Evolutionary conservation across 148 eudicot species (phyloP), one percentile per base, ranked within the genome.

Genomic region (Diospyros lotus): DNA sequence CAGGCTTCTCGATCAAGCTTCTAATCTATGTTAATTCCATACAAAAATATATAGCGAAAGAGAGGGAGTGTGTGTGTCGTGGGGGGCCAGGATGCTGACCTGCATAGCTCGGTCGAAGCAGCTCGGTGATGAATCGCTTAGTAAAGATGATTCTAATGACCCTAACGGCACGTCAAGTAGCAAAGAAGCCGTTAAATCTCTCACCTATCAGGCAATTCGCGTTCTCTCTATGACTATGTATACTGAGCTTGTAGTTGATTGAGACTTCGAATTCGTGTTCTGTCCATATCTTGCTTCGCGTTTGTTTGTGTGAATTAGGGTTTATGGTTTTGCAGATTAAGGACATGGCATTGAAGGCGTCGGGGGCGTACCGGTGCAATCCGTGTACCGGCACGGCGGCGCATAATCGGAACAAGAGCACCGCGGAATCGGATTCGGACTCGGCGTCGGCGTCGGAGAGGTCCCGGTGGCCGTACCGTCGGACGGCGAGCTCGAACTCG

Each of bases 71-170:
- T 28, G 28, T 28, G 8, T 42, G 6, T 11, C 42, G 12, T 45
- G 28, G 14, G 46, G 39, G 64, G 28, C 2, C 60, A 81, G 79
- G 71, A 94, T 94, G 97, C 79, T 94, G 77, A 94, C 98, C 53
- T 94, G 98, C 82, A 85, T 91, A 71, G 91, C 97, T 75, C 88
- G 97, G 41, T 79, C 88, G 58, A 94, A 94, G 84, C 95, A 89
- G 43, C 68, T 80, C 38, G 60, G 75, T 14, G 84, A 84, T 42
- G 83, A 84, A 42, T 81, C 90, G 17, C 60, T 73, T 39, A 78
- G 73, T 80, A 87, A 89, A 56, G 75, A 60, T 6, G 79, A 83
- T 7, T 85, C 84, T 64, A 38, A 70, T 78, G 86, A 86, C 76
- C 69, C 80, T 13, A 53, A 76, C 63, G 78, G 54, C 60, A 74